Conservation (phyloP, 2,329 filamentous ascomycete genomes). For the Colletotrichum lindemuthianum region DNA sequence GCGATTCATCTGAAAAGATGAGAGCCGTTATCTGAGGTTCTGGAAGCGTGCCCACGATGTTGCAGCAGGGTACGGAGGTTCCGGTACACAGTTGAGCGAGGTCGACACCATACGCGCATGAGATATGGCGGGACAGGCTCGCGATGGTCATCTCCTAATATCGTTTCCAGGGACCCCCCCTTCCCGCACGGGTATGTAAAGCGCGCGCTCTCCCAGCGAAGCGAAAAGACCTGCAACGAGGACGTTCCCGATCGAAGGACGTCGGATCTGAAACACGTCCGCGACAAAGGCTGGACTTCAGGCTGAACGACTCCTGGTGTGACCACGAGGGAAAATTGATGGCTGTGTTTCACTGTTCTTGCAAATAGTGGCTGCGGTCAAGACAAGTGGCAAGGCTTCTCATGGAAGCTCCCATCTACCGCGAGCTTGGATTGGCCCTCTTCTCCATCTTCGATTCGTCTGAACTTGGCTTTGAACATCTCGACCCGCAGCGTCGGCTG, state of each 20-base stretch:
- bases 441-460: background rate
- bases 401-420: no score
- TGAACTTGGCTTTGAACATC: conserved; percentile 5
- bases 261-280: conserved; percentile 33
- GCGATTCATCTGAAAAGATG: conserved; percentile 12
- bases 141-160: background rate
- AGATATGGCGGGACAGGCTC: background rate
- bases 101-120: conserved; percentile 14
- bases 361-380: background rate
- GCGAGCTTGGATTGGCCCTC: no score
- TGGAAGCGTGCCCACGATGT: conserved; percentile 10
- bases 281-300: conserved; percentile 32
- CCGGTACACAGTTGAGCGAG: background rate
- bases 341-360: conserved; percentile 24
- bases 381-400: no score
- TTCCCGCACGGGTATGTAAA: background rate
- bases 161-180: background rate
- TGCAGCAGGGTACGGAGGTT: background rate
- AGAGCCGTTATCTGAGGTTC: conserved; percentile 30
- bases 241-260: conserved; percentile 13
- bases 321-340: conserved; percentile 12
- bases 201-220: conserved; percentile 14
- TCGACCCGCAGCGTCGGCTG: conserved; percentile 1
- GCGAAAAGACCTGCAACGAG: conserved; percentile 29
- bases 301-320: conserved; percentile 10